These are phyloP conservation scores for Cenococcum geophilum DNA, from an alignment of 495 filamentous ascomycete species.

Conservation along the genomic window DNA sequence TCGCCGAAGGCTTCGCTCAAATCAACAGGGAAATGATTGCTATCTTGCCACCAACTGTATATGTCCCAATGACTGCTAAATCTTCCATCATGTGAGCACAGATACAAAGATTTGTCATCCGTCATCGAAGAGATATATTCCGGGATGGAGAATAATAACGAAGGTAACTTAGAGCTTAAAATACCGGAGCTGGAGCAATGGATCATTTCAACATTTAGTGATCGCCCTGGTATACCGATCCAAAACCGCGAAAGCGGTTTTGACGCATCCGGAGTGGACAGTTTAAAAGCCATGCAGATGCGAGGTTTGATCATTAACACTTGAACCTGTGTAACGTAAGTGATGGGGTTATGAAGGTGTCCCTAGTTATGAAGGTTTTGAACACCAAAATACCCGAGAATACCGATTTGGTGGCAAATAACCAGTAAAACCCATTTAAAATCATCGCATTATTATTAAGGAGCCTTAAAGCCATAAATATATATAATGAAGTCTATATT, in stretches of 20 bases:
- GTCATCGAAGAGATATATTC: background rate
- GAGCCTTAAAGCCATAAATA: too few relatives aligned
- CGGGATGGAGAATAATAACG: background rate
- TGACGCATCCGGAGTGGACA: conserved; percentile 29
- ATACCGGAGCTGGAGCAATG: background rate
- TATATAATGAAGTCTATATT: too few relatives aligned
- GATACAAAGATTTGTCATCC: background rate
- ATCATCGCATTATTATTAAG: too few relatives aligned
- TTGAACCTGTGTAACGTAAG: too few relatives aligned
- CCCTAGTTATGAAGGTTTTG: too few relatives aligned
- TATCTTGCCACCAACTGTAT: background rate
- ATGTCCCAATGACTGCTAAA: background rate
- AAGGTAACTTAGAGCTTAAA: background rate
- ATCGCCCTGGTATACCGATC: background rate
- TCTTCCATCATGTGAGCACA: background rate
- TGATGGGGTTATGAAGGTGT: too few relatives aligned
- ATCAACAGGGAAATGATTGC: background rate
- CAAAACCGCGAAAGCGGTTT: conserved; percentile 19
- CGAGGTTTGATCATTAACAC: conserved; percentile 17
- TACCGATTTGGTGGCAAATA: too few relatives aligned
- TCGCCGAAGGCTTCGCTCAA: conserved; percentile 10
- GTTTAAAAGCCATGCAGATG: conserved; percentile 28
- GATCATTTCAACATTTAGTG: background rate
- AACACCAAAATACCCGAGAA: too few relatives aligned
- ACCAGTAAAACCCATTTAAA: too few relatives aligned